Evolutionary conservation across 805 yeast genomes (phyloP).

Genomic region (Teunomyces barrocoloradensis): DNA sequence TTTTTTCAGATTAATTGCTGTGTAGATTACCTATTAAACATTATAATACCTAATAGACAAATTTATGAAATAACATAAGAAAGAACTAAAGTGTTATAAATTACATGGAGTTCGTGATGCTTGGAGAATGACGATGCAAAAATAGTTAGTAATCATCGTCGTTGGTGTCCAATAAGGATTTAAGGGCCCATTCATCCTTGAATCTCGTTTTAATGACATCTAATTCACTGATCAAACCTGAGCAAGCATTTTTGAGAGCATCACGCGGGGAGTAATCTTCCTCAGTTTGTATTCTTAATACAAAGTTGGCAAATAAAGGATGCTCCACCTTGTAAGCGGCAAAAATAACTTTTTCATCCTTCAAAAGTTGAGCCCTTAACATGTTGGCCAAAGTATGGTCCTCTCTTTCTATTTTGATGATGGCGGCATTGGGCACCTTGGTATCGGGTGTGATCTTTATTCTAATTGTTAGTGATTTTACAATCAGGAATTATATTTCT

Average conservation of each 20-base stretch:
- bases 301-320: constrained; percentile 93
- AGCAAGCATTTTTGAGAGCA: constrained; percentile 88
- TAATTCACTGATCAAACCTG: constrained; percentile 75
- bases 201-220: constrained; percentile 73
- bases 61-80: not conserved
- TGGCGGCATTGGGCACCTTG: constrained; percentile 91
- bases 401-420: constrained; percentile 91
- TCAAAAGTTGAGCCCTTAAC: constrained; percentile 78
- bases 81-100: constrained; percentile 1
- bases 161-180: constrained; percentile 62
- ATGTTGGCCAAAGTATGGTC: constrained; percentile 96
- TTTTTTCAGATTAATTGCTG: constrained; percentile 3
- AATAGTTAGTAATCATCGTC: constrained; percentile 24
- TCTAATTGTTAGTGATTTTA: constrained; percentile 30
- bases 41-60: constrained; percentile 3
- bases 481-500: not conserved
- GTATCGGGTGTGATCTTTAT: constrained; percentile 89
- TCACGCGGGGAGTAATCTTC: constrained; percentile 91
- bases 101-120: constrained; percentile 4
- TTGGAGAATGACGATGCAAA: not conserved
- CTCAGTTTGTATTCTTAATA: constrained; percentile 92
- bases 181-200: constrained; percentile 89
- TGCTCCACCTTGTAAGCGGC: constrained; percentile 98
- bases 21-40: constrained; percentile 1
- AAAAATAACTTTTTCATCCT: constrained; percentile 86